Evolutionary conservation across 805 yeast species (phyloP), one percentile per base, ranked within the genome.

Genomic region (Zygosaccharomyces bisporus): DNA sequence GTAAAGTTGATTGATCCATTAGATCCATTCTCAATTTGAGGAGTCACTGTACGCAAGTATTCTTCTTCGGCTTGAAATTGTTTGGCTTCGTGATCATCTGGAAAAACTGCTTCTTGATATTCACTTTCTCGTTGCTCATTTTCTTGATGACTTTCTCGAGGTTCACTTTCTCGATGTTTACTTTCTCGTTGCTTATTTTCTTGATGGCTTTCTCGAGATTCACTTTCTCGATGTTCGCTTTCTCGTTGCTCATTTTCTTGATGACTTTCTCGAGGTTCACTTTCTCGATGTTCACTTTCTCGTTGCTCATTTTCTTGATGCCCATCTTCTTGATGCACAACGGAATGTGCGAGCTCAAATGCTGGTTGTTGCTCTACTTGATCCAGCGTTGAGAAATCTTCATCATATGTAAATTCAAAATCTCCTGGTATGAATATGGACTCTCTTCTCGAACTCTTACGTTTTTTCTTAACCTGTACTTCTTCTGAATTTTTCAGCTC

Each of bases 381-480:
- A 13, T 6, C 14, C 6, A 27, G 7, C 3, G 31, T 3, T n/a
- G 10, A 10, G 8, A 12, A 4, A 10, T 32, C 38, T 19, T 56
- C 55, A 5, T 46, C 48, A 12, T 50, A 49, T 30, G 60, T 55
- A 41, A 57, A 56, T 18, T 60, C 57, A 24, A 62, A 52, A 36
- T 63, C 65, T n/a, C 58, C 61, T 4, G 68, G 63, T 18, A 66
- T 53, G 49, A 67, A 67, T 36, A 70, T 62, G 1, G 74, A 69
- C 44, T 70, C 71, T 49, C 75, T 64, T 52, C 75, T 59, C 4
- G 68, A 60, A 44, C 69, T 65, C 46, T 64, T 70, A 17, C 71
- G 61, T 52, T 67, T 63, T 49, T 64, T 61, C 39, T 60, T 67
- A 7, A 45, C 25, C 17, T 43, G 38, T 14, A 55, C 54, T 17